Conservation (phyloP, 345 rosid genomes). For the Euphorbia pulcherrima region DNA sequence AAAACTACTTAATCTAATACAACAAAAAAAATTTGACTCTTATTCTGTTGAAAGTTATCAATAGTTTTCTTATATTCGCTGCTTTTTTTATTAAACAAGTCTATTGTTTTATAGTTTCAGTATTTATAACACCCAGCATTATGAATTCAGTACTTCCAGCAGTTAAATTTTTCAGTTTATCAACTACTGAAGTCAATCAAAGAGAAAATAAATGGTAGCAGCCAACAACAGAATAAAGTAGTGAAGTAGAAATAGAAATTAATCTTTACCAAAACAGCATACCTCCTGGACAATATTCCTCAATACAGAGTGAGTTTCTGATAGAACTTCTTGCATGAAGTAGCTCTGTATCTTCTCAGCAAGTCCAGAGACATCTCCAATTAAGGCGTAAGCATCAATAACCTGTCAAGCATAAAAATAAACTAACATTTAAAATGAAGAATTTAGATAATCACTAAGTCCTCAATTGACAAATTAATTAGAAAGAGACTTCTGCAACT, state of each 20-base stretch:
- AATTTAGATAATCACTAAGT: background rate
- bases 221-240: background rate
- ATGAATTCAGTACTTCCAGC: too few species aligned
- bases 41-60: too few species aligned
- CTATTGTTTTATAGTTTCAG: too few species aligned
- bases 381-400: slow-evolving; percentile 95
- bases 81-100: too few species aligned
- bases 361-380: slow-evolving; percentile 95
- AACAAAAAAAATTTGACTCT: too few species aligned
- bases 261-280: slow-evolving; percentile 20
- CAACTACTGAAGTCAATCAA: too few species aligned
- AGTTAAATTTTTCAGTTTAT: too few species aligned
- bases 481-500: background rate
- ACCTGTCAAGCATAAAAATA: slow-evolving; percentile 48
- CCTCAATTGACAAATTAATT: background rate
- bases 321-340: slow-evolving; percentile 95
- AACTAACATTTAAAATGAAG: background rate
- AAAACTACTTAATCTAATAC: too few species aligned
- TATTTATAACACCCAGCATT: too few species aligned
- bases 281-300: slow-evolving; percentile 82
- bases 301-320: slow-evolving; percentile 78
- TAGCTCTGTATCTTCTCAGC: slow-evolving; percentile 97
- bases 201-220: background rate
- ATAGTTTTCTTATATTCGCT: too few species aligned
- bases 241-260: background rate